Evolutionary conservation across 192 early-diverging fungal genomes (phyloP).

Genomic region (Pilobolus umbonatus): DNA sequence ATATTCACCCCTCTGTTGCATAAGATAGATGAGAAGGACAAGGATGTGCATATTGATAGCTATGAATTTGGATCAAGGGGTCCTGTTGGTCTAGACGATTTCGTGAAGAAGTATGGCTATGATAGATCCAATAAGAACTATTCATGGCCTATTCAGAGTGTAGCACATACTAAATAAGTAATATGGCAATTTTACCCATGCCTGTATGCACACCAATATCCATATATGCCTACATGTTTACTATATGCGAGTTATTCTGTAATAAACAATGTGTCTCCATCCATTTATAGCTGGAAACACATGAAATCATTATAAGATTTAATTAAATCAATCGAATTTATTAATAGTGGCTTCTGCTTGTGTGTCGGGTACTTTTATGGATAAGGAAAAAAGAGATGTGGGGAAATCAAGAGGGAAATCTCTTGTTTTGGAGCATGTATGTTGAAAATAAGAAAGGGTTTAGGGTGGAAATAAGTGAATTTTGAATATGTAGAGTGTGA

Average conservation of each 20-base stretch:
- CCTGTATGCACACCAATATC: neutral
- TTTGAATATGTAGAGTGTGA: too few relatives aligned
- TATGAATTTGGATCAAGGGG: conserved; percentile 86
- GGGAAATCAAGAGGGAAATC: too few relatives aligned
- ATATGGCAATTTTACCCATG: neutral
- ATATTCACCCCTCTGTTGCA: conserved; percentile 96
- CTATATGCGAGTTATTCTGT: neutral
- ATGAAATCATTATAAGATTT: too few relatives aligned
- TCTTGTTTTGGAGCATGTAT: too few relatives aligned
- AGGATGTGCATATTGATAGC: conserved; percentile 42
- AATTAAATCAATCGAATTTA: too few relatives aligned
- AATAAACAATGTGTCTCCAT: neutral
- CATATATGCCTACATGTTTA: conserved; percentile 7
- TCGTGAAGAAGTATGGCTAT: conserved; percentile 57
- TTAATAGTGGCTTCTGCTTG: too few relatives aligned
- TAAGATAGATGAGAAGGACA: conserved; percentile 61
- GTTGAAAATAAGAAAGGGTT: too few relatives aligned
- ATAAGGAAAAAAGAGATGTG: too few relatives aligned
- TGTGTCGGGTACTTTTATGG: too few relatives aligned
- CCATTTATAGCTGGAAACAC: neutral
- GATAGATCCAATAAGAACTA: conserved; percentile 40
- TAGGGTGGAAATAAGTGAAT: too few relatives aligned
- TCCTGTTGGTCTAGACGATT: conserved; percentile 72
- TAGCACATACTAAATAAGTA: neutral
- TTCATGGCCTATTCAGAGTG: conserved; percentile 41